Evolutionary conservation across 163 green algal genomes (phyloP), one percentile per base, ranked within the genome.

Genomic region (Prototheca cutis): DNA sequence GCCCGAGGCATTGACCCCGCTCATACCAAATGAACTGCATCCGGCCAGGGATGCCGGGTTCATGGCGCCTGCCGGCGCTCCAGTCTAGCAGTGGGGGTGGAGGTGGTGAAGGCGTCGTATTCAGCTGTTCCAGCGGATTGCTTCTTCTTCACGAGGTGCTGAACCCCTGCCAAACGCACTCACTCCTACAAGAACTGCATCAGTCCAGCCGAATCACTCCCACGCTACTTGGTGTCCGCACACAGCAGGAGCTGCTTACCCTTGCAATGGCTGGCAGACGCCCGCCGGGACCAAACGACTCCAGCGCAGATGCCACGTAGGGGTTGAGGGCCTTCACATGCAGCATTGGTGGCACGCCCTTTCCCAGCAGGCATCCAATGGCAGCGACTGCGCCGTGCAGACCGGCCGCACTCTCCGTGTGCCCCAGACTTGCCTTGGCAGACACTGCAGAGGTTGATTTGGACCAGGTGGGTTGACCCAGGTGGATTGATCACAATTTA

Each of bases 21-120:
- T 84, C 84, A 94, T 92, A 54, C 85, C 85, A 57, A 94, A 94
- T 7, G 74, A 86, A 74, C 81, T 89, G 4, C 84, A 89, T 33
- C 85, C 84, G 28, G 72, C 71, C 4, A 33, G 49, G 21, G 49
- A 51, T n/a, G n/a, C n/a, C n/a, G n/a, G n/a, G n/a, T n/a, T n/a
- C n/a, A n/a, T n/a, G n/a, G n/a, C n/a, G n/a, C n/a, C n/a, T n/a
- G n/a, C n/a, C n/a, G n/a, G n/a, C n/a, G n/a, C n/a, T n/a, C n/a
- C n/a, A n/a, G n/a, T n/a, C n/a, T n/a, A n/a, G n/a, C n/a, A n/a
- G n/a, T n/a, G n/a, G n/a, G n/a, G n/a, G n/a, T n/a, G n/a, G n/a
- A n/a, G n/a, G n/a, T n/a, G n/a, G n/a, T n/a, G n/a, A n/a, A n/a
- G n/a, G n/a, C n/a, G n/a, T n/a, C n/a, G n/a, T n/a, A n/a, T n/a